Conservation (phyloP, 192 early-diverging fungal genomes). For the Backusella tarrabulga region DNA sequence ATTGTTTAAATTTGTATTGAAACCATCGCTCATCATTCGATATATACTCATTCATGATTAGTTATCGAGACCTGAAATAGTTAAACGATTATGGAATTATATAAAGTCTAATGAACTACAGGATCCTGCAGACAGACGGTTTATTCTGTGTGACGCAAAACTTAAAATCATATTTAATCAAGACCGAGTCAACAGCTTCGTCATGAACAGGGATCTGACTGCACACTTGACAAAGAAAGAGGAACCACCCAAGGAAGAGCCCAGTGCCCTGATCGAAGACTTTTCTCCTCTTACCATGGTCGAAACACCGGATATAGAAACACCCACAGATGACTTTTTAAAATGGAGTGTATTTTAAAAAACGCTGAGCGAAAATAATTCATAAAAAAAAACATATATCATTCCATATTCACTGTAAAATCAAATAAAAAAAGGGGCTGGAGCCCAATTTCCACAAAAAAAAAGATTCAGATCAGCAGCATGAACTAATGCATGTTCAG, state of each 20-base stretch:
- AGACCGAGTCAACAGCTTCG: slow-evolving; percentile 54
- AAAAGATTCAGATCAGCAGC: background rate
- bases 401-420: slow-evolving; percentile 3
- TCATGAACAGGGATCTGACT: slow-evolving; percentile 60
- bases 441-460: background rate
- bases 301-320: slow-evolving; percentile 13
- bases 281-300: background rate
- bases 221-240: slow-evolving; percentile 50
- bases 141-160: slow-evolving; percentile 51
- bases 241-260: background rate
- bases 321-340: slow-evolving; percentile 6
- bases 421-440: background rate
- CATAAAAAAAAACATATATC: background rate
- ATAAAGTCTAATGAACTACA: slow-evolving; percentile 59
- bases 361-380: background rate
- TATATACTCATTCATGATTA: slow-evolving; percentile 20
- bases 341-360: background rate
- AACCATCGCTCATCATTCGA: background rate
- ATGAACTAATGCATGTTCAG: background rate
- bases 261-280: background rate
- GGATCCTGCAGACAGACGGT: slow-evolving; percentile 49
- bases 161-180: slow-evolving; percentile 47
- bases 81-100: slow-evolving; percentile 59
- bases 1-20: no score
- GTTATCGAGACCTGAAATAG: slow-evolving; percentile 59